Conservation (phyloP, 192 early-diverging fungal genomes). For the Physocladia obscura region DNA sequence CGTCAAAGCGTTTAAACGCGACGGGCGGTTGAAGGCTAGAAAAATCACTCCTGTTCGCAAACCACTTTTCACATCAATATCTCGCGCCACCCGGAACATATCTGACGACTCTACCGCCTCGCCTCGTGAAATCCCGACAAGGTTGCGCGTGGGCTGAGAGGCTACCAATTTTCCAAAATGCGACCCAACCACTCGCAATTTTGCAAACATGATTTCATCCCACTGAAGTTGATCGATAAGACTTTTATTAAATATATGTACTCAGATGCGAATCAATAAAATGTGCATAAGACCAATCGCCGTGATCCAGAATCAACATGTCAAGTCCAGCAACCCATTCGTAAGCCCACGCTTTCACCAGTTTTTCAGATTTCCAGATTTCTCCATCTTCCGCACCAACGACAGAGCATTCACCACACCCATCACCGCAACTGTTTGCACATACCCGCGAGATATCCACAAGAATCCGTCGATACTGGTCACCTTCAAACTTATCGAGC, state of each 20-base stretch:
- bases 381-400: background rate
- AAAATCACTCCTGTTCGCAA: too few relatives aligned
- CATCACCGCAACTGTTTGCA: background rate
- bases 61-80: too few relatives aligned
- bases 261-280: too few relatives aligned
- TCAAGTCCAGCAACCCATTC: conserved; percentile 6
- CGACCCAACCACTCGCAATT: too few relatives aligned
- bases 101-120: too few relatives aligned
- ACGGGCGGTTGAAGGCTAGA: conserved; percentile 32
- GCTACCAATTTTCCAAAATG: too few relatives aligned
- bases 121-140: too few relatives aligned
- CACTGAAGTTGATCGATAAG: too few relatives aligned
- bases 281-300: conserved; percentile 1
- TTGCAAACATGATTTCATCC: too few relatives aligned
- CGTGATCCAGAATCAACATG: background rate
- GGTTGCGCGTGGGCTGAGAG: too few relatives aligned
- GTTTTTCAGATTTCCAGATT: background rate
- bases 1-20: conserved; percentile 32
- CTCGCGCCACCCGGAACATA: too few relatives aligned
- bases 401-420: background rate
- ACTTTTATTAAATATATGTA: too few relatives aligned
- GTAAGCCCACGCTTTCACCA: conserved; percentile 8
- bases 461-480: conserved; percentile 13
- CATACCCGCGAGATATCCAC: background rate
- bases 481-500: conserved; percentile 25